phyloP scores from a whole-genome alignment of 495 filamentous ascomycete species.

The Trichoderma parareesei region DNA sequence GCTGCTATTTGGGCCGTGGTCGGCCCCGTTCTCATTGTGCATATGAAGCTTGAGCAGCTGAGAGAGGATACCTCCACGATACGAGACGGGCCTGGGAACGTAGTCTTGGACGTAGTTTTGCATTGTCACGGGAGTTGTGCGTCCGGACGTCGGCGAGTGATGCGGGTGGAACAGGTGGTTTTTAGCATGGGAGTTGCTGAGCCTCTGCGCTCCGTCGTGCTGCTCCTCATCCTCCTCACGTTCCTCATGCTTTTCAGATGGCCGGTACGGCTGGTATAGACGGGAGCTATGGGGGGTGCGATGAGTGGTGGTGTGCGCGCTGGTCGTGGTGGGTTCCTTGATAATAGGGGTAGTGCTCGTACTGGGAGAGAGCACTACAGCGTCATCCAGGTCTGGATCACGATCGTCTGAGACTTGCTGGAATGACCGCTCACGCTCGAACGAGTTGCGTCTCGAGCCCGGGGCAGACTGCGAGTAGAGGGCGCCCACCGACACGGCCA shows the following conservation, averaged over 20 bases:
- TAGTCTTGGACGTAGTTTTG: slow-evolving; percentile 45
- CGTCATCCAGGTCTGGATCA: slow-evolving; percentile 23
- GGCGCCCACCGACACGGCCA: slow-evolving; percentile 19
- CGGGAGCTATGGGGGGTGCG: slow-evolving; percentile 11
- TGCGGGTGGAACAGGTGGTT: slow-evolving; percentile 11
- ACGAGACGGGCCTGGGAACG: slow-evolving; percentile 58
- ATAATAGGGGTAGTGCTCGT: slow-evolving; percentile 11
- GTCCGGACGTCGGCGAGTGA: slow-evolving; percentile 12
- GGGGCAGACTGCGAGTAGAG: slow-evolving; percentile 23
- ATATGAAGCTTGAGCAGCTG: slow-evolving; percentile 68
- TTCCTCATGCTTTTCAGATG: slow-evolving; percentile 17
- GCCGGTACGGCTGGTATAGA: slow-evolving; percentile 17
- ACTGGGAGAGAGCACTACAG: slow-evolving; percentile 19
- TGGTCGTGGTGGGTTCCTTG: slow-evolving; percentile 3
- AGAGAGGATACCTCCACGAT: slow-evolving; percentile 68
- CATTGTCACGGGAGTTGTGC: slow-evolving; percentile 26
- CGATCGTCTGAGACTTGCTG: slow-evolving; percentile 13
- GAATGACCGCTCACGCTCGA: slow-evolving; percentile 24
- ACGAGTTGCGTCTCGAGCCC: slow-evolving; percentile 27
- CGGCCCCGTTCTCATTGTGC: slow-evolving; percentile 24
- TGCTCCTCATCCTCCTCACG: too few relatives aligned
- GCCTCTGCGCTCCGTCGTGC: slow-evolving; percentile 35
- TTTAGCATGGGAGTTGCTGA: slow-evolving; percentile 47
- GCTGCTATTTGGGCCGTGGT: slow-evolving; percentile 20
- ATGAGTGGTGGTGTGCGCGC: not conserved